phyloP scores from a whole-genome alignment of 192 early-diverging fungal genomes.

The Rhizoclosmatium globosum region DNA sequence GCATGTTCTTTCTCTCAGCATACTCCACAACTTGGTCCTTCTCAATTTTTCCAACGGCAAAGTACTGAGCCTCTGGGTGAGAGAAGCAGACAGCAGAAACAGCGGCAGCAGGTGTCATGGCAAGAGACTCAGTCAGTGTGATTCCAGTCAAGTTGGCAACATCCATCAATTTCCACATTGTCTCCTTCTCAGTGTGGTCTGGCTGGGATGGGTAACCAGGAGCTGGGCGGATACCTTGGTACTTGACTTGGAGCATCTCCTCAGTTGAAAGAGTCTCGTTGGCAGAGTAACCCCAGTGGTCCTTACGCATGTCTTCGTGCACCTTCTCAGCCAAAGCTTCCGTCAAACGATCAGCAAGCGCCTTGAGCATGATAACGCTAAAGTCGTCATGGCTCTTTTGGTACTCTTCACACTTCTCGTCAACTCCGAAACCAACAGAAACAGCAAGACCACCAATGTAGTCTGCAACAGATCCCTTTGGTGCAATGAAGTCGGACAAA shows the following conservation, averaged over 20 bases:
- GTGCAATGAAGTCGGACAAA: conserved; percentile 92
- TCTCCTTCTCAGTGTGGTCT: conserved; percentile 92
- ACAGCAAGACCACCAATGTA: conserved; percentile 93
- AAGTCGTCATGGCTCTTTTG: conserved; percentile 89
- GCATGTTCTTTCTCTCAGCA: conserved; percentile 72
- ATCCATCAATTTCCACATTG: conserved; percentile 91
- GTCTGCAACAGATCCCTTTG: conserved; percentile 77
- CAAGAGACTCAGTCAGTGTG: conserved; percentile 88
- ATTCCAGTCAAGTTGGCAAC: conserved; percentile 85
- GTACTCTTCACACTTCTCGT: conserved; percentile 84
- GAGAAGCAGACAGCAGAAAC: conserved; percentile 84
- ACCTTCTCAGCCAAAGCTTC: conserved; percentile 92
- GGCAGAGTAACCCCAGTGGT: conserved; percentile 88
- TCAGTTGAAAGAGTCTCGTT: conserved; percentile 78
- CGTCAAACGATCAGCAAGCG: conserved; percentile 91
- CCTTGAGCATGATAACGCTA: conserved; percentile 93
- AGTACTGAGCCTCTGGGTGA: conserved; percentile 83
- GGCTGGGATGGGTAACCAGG: conserved; percentile 96
- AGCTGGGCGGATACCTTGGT: conserved; percentile 94
- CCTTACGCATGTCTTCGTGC: conserved; percentile 88
- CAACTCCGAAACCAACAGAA: conserved; percentile 88
- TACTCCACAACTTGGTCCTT: conserved; percentile 86
- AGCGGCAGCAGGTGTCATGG: conserved; percentile 92
- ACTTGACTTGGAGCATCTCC: conserved; percentile 90
- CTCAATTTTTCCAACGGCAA: conserved; percentile 94